These are phyloP conservation scores for Camelina hispida DNA, from an alignment of 345 rosid species.

Conservation along the genomic window DNA sequence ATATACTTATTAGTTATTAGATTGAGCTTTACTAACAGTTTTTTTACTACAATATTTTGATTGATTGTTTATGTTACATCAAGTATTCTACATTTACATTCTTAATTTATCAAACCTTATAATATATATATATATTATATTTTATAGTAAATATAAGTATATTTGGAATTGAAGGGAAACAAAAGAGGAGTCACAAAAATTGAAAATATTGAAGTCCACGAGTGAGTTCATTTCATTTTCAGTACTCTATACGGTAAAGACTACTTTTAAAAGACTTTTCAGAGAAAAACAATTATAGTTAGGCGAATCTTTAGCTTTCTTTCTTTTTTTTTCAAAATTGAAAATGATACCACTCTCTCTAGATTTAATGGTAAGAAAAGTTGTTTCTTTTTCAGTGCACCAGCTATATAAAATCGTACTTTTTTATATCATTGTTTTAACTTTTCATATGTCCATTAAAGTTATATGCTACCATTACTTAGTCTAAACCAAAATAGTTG, in stretches of 20 bases:
- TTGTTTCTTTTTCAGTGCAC: slow-evolving; percentile 51
- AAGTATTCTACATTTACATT: neutral
- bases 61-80: neutral
- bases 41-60: neutral
- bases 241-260: slow-evolving; percentile 26
- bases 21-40: too few species aligned
- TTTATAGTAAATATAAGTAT: slow-evolving; percentile 6
- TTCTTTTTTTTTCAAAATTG: slow-evolving; percentile 32
- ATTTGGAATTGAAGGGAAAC: neutral
- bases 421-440: slow-evolving; percentile 40
- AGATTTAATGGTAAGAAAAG: slow-evolving; percentile 40
- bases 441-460: slow-evolving; percentile 36
- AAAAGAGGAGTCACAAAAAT: neutral
- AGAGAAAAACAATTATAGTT: slow-evolving; percentile 38
- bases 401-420: slow-evolving; percentile 34
- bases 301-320: slow-evolving; percentile 33
- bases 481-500: neutral
- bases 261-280: slow-evolving; percentile 40
- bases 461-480: slow-evolving; percentile 5
- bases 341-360: slow-evolving; percentile 38
- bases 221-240: slow-evolving; percentile 16
- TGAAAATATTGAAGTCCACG: slow-evolving; percentile 1
- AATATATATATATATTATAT: too few species aligned
- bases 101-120: too few species aligned
- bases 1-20: too few species aligned